phyloP scores from a whole-genome alignment of 2,329 filamentous ascomycete species.

The Curvularia verruculosa region DNA sequence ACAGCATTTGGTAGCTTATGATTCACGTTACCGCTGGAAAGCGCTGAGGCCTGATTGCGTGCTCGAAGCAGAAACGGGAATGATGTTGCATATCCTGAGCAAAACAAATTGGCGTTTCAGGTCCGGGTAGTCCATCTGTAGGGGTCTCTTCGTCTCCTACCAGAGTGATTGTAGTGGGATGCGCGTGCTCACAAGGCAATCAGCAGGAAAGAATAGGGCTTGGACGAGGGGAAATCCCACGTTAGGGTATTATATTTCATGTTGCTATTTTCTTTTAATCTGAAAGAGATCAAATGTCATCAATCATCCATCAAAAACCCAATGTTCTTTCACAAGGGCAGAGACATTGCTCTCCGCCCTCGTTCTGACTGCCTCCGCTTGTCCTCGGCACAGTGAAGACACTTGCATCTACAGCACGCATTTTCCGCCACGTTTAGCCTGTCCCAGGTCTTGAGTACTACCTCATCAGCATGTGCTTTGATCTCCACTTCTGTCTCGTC shows the following conservation, averaged over 20 bases:
- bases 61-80: background rate
- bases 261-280: background rate
- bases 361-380: background rate
- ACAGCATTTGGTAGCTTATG: too few species aligned
- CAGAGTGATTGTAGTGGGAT: background rate
- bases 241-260: background rate
- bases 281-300: background rate
- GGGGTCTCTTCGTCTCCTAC: background rate
- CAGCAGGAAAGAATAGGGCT: background rate
- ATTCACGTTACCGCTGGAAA: background rate
- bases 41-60: background rate
- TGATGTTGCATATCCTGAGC: background rate
- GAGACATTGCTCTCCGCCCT: conserved; percentile 4
- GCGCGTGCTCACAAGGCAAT: background rate
- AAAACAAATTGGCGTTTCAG: background rate
- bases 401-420: background rate
- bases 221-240: background rate
- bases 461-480: conserved; percentile 2
- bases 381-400: background rate
- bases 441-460: conserved; percentile 3
- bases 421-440: background rate
- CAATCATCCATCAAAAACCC: background rate
- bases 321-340: conserved; percentile 2
- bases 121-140: background rate
- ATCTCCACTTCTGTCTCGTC: conserved; percentile 1